Base-by-base conservation (phyloP, 768 basidiomycete genomes). In the Coprinopsis sp. region DNA sequence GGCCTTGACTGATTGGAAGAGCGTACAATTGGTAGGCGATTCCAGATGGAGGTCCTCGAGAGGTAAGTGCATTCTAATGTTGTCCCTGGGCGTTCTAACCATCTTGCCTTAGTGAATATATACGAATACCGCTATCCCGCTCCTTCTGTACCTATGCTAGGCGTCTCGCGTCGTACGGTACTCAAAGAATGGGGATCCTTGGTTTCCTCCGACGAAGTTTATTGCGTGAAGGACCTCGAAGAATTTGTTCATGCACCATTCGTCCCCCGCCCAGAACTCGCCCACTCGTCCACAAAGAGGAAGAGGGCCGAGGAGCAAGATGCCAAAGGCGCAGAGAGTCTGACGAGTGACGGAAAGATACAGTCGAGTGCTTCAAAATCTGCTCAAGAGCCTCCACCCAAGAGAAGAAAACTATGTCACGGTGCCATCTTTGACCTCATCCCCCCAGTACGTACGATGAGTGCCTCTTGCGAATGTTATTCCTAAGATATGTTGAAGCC, bases 171-270 rank as follows among this genome's bases (percentile, higher is more conserved):
- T 28, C 6, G 16, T 11, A 2, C 18, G 1, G 31, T 34, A 13
- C n/a, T 50, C 14, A 65, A 61, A 28, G 68, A 71, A 37, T 79
- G 78, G 78, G 71, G 67, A 8, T 56, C 57, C 6, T 51, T 58
- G 6, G 37, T 59, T 19, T 47, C 50, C 11, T 57, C 60, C 21
- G 64, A 63, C 12, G 74, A 77, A 36, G 24, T 67, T 24, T 68
- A 67, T 40, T 51, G 49, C 24, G 38, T 76, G 13, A 50, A 57
- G 18, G 67, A 69, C 16, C 60, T 80, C 47, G 69, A 72, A 36
- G 73, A 75, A 13, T 80, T 78, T 44, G 39, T 61, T 33, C 40
- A 42, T 31, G n/a, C 30, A 31, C n/a, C 31, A 18, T 33, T 27
- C 22, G n/a, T 24, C 5, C 18, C 3, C 22, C 13, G 24, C 21